A percentile compares a stretch with the other conserved stretches of the same genome.
Conservation (phyloP, 2,329 filamentous ascomycete species). For the Venturia effusa region DNA sequence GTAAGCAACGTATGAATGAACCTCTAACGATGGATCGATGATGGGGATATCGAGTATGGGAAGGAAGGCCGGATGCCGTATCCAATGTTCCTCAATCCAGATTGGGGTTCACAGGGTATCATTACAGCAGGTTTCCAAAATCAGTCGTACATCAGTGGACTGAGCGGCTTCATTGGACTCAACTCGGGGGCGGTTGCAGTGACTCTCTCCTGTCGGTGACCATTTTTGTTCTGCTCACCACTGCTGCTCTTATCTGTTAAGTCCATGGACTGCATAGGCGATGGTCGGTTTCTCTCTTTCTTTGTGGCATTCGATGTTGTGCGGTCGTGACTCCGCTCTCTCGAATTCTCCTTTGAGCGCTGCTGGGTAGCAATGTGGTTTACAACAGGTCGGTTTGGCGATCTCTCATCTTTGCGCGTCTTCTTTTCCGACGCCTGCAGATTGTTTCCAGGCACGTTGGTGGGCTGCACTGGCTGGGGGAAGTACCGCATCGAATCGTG, state of each 20-base stretch:
- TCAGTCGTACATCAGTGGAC: constrained; percentile 3
- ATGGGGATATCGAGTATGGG: neutral
- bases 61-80: neutral
- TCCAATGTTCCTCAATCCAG: constrained; percentile 2
- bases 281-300: neutral
- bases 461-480: neutral
- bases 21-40: neutral
- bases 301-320: neutral
- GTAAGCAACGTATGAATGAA: neutral
- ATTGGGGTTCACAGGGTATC: neutral
- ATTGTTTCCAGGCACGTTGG: neutral
- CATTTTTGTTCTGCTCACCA: neutral
- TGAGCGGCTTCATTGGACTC: constrained; percentile 11
- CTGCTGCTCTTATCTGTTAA: neutral
- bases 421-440: neutral
- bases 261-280: neutral
- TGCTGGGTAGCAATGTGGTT: neutral
- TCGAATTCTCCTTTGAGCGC: neutral
- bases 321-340: neutral
- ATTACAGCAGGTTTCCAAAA: neutral
- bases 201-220: neutral
- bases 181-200: neutral
- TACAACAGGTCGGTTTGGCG: neutral
- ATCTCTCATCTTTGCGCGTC: constrained; percentile 2
- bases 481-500: neutral